Base-by-base conservation (phyloP, 1,284 basidiomycete genomes). In the Ceratobasidium sp. region DNA sequence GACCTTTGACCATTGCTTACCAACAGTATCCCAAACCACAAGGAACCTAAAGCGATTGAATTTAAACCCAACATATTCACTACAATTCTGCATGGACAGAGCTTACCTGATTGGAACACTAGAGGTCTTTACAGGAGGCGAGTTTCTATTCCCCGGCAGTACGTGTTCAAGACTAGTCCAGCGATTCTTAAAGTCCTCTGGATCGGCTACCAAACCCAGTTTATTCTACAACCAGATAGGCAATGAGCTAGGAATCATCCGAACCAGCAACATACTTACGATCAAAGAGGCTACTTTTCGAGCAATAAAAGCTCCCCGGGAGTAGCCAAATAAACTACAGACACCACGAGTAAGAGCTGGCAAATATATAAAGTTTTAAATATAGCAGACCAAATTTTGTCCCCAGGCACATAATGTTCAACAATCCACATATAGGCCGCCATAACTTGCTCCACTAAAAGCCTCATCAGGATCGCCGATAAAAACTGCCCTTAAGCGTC, bases 231-330 rank as follows among this genome's bases (percentile, higher is more conserved):
- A 11, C 11, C 11, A 38, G 6, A 5, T 4, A 38, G 11, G 4
- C 11, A 5, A 11, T 38, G 35, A 38, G 35, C 11, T 38, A n/a
- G n/a, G 35, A 38, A 38, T 11, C 35, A 5, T 5, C 6, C 35
- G 35, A 38, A 38, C 11, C 11, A 38, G 11, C 4, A 5, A 38
- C 4, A 11, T 38, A 70, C 74, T 8, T 47, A 73, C 74, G 26
- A 75, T 73, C 5, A 75, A 44, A 7, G 47, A 61, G 18, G 74
- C 74, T 16, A 75, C 74, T 41, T 73, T 75, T 23, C 74, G 72
- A 18, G 55, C 74, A n/a, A 66, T 73, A 44, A 74, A 75, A 16
- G 74, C 74, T 13, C 74, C 74, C 21, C 69, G 55, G n/a, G 69
- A 71, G 47, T 71, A 71, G 0, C 69, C 69, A 35, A 71, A 71